Percentiles rank a stretch among this genome's conserved stretches.
phyloP scores from a whole-genome alignment of 2,329 filamentous ascomycete species.

The Talaromyces sp. region DNA sequence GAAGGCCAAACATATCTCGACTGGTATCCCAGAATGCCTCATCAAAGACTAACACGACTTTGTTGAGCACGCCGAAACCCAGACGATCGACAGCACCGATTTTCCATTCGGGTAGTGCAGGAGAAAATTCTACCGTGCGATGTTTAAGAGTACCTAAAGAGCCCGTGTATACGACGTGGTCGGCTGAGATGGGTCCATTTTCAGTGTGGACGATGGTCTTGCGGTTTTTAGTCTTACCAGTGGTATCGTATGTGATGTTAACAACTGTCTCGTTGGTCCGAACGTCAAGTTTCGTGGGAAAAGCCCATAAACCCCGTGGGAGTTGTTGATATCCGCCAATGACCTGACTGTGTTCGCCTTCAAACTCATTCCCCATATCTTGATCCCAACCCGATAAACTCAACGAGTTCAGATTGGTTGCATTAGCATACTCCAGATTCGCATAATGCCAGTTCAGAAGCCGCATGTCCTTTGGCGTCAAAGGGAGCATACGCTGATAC shows the following conservation, averaged over 20 bases:
- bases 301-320: slow-evolving; percentile 75
- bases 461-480: slow-evolving; percentile 80
- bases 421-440: slow-evolving; percentile 96
- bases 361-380: slow-evolving; percentile 95
- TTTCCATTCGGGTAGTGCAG: slow-evolving; percentile 85
- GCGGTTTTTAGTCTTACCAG: slow-evolving; percentile 34
- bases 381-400: slow-evolving; percentile 94
- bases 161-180: slow-evolving; percentile 83
- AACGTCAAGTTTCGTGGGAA: slow-evolving; percentile 71
- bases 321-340: slow-evolving; percentile 91
- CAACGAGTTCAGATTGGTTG: slow-evolving; percentile 76
- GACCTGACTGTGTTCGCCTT: slow-evolving; percentile 89
- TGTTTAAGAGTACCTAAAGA: slow-evolving; percentile 88
- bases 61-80: slow-evolving; percentile 92
- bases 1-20: slow-evolving; percentile 87
- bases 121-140: slow-evolving; percentile 74
- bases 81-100: slow-evolving; percentile 71
- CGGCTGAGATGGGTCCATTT: slow-evolving; percentile 74
- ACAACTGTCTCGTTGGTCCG: slow-evolving; percentile 68
- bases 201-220: slow-evolving; percentile 66
- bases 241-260: slow-evolving; percentile 60
- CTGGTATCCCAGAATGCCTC: slow-evolving; percentile 84
- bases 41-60: slow-evolving; percentile 86
- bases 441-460: slow-evolving; percentile 97
- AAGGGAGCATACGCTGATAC: slow-evolving; percentile 74